These are phyloP conservation scores for Sporothrix phasma DNA, from an alignment of 2,329 filamentous ascomycete species.

Conservation along the genomic window DNA sequence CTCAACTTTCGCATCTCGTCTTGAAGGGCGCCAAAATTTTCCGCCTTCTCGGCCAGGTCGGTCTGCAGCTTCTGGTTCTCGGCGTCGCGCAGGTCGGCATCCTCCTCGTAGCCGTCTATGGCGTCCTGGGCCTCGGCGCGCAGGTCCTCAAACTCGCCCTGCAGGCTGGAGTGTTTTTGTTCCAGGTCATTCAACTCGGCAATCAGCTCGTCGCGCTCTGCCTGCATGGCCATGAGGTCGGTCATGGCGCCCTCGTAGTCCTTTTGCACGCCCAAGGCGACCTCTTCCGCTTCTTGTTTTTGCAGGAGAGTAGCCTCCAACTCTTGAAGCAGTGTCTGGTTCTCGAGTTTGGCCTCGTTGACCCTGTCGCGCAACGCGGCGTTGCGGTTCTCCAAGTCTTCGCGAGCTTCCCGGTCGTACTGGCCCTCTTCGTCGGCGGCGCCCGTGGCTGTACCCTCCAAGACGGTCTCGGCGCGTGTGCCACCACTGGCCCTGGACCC, in stretches of 20 bases:
- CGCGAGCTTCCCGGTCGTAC: conserved; percentile 67
- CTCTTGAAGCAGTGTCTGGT: conserved; percentile 76
- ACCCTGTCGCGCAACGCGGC: conserved; percentile 77
- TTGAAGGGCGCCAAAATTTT: conserved; percentile 86
- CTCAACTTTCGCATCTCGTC: conserved; percentile 89
- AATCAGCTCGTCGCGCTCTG: conserved; percentile 65
- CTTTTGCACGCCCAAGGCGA: conserved; percentile 57
- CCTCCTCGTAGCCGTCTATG: conserved; percentile 56
- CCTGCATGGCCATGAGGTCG: conserved; percentile 67
- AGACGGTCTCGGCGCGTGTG: conserved; percentile 48
- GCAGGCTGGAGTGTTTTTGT: conserved; percentile 29
- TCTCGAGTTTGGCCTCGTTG: conserved; percentile 76
- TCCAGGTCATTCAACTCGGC: conserved; percentile 41
- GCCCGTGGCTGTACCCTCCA: conserved; percentile 13
- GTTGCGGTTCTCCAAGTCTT: conserved; percentile 76
- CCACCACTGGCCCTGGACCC: conserved; percentile 63
- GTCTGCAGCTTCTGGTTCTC: conserved; percentile 60
- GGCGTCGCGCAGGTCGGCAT: conserved; percentile 61
- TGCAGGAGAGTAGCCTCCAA: conserved; percentile 62
- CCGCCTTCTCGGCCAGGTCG: conserved; percentile 65
- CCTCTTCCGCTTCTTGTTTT: conserved; percentile 50
- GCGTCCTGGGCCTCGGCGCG: conserved; percentile 56
- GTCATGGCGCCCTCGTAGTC: conserved; percentile 64
- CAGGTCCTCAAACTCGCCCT: conserved; percentile 51
- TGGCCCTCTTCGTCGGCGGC: neutral